phyloP scores from a whole-genome alignment of 306 rosid species.

The Calophaca sinica region DNA sequence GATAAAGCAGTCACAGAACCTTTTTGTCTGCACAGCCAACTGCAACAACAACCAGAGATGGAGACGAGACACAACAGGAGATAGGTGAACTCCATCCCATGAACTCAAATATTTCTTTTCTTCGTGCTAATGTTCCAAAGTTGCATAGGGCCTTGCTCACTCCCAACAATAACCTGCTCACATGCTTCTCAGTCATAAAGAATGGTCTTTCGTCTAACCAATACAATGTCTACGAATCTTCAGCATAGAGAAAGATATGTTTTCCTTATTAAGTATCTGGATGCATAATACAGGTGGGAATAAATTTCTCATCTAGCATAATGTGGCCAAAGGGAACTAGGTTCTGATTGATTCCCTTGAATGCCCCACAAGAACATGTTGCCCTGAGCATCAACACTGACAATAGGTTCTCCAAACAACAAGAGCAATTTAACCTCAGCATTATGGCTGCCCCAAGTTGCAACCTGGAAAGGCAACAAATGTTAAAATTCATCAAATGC shows the following conservation, averaged over 20 bases:
- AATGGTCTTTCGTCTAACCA: not conserved
- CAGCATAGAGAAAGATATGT: slow-evolving; percentile 20
- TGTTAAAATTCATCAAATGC: slow-evolving; percentile 13
- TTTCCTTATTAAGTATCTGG: slow-evolving; percentile 94
- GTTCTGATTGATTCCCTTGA: slow-evolving; percentile 68
- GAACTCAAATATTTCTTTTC: slow-evolving; percentile 76
- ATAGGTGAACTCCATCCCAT: slow-evolving; percentile 86
- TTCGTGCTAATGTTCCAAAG: slow-evolving; percentile 90
- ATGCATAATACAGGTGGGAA: slow-evolving; percentile 73
- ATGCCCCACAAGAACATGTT: slow-evolving; percentile 76
- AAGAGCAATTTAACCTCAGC: slow-evolving; percentile 70
- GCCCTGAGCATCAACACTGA: slow-evolving; percentile 71
- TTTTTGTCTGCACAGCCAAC: slow-evolving; percentile 88
- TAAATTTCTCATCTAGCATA: slow-evolving; percentile 55
- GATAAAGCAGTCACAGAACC: slow-evolving; percentile 83
- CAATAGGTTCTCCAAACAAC: slow-evolving; percentile 77
- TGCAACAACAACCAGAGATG: slow-evolving; percentile 85
- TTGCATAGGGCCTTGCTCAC: slow-evolving; percentile 79
- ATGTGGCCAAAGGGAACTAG: slow-evolving; percentile 66
- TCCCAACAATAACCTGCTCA: slow-evolving; percentile 78
- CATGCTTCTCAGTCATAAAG: slow-evolving; percentile 40
- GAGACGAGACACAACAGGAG: slow-evolving; percentile 78
- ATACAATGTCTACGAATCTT: slow-evolving; percentile 22
- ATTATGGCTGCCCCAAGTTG: slow-evolving; percentile 73
- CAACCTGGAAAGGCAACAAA: slow-evolving; percentile 53